Evolutionary conservation across 208 protist species (phyloP).

Genomic region (Leptomonas seymouri): DNA sequence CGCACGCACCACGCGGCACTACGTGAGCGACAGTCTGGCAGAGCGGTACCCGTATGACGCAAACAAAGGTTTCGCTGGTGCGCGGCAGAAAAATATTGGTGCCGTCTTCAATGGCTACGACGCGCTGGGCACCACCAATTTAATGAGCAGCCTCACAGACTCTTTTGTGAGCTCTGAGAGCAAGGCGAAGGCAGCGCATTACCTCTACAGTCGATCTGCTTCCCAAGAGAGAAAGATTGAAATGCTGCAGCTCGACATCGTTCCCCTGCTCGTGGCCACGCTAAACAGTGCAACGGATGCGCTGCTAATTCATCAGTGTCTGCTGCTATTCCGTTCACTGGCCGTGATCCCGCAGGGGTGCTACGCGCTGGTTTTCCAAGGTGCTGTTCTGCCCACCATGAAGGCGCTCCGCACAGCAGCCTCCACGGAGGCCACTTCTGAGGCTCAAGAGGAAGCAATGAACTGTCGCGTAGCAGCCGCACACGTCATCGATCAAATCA

Average conservation of each 20-base stretch:
- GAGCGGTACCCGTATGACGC: constrained; percentile 86
- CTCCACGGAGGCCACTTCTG: constrained; percentile 11
- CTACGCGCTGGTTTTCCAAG: constrained; percentile 54
- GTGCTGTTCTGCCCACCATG: constrained; percentile 51
- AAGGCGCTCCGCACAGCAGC: constrained; percentile 17
- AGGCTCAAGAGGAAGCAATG: constrained; percentile 34
- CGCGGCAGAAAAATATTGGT: constrained; percentile 50
- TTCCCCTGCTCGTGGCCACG: constrained; percentile 49
- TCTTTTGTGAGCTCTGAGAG: constrained; percentile 45
- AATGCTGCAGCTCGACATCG: constrained; percentile 60
- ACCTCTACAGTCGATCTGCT: constrained; percentile 74
- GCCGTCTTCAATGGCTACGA: constrained; percentile 70
- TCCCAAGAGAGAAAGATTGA: constrained; percentile 79
- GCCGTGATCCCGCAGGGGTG: constrained; percentile 79
- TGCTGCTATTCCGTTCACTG: constrained; percentile 76
- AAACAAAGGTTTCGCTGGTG: constrained; percentile 68
- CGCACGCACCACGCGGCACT: constrained; percentile 66
- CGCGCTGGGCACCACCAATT: constrained; percentile 37
- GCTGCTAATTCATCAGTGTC: constrained; percentile 64
- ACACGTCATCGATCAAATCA: constrained; percentile 56
- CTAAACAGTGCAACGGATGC: constrained; percentile 30
- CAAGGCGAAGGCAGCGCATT: constrained; percentile 55
- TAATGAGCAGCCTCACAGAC: constrained; percentile 64
- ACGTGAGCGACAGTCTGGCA: constrained; percentile 88
- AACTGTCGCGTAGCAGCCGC: constrained; percentile 36